Evolutionary conservation across 495 filamentous ascomycete species (phyloP), one percentile per base, ranked within the genome.

Genomic region (Tetracladium setigerum): DNA sequence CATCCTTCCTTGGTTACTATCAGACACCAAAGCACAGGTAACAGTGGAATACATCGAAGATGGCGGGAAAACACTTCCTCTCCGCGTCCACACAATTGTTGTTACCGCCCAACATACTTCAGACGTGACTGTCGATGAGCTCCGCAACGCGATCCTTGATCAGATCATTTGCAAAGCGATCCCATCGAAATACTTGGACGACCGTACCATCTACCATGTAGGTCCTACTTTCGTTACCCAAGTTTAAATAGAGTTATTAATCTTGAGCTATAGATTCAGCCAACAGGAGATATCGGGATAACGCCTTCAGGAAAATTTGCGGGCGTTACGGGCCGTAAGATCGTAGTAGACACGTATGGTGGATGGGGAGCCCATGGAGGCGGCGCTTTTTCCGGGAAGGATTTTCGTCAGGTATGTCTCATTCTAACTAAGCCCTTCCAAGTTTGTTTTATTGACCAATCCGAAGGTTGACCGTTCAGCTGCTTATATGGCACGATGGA

Each of bases 301-400:
- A 92, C 92, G 73, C 92, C 92, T 61, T 92, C 92, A 52, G 91
- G 97, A 77, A 91, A 92, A 80, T 92, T 97, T 63, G 92, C 92
- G 61, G 92, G 92, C 80, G 79, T 98, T 45, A 98, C 92, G 54
- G 92, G 92, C 68, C 90, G 92, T 67, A 98, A 98, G 81, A 98
- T 98, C 79, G 97, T 98, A 61, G 92, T 98, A 65, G 92, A 98
- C 73, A 97, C 92, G 69, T 98, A 98, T 75, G 92, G 92, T 75
- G 92, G 92, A 61, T 98, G 92, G 92, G 92, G 92, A 73, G 92
- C 92, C 57, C 92, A 98, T 77, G 92, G 92, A 79, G 92, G 92
- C 74, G 92, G 92, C 80, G 92, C 92, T 68, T 98, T 98, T 84
- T 97, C 92, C 62, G 92, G 92, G 64, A 98, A 98, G 82, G 92